Evolutionary conservation across 2,329 filamentous ascomycete species (phyloP).

Genomic region (Sodiomyces alkalinus): DNA sequence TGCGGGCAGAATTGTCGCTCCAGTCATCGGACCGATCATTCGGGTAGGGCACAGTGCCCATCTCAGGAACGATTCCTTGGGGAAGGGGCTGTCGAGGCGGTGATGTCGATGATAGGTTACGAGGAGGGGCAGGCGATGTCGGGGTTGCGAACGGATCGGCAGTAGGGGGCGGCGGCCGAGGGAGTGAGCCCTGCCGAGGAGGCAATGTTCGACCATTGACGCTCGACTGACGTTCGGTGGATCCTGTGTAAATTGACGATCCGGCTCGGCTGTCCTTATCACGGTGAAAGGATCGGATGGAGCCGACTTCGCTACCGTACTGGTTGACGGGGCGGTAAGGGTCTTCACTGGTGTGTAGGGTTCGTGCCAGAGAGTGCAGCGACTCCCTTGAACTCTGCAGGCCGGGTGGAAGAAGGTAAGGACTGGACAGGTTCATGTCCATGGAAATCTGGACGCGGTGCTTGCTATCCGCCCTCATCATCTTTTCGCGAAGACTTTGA

Average conservation of each 20-base stretch:
- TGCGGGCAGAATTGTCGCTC: constrained; percentile 4
- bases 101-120: constrained; percentile 7
- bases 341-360: constrained; percentile 61
- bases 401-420: constrained; percentile 83
- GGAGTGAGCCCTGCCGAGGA: constrained; percentile 26
- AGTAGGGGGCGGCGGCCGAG: constrained; percentile 20
- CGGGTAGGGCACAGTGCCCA: constrained; percentile 22
- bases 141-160: constrained; percentile 21
- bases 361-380: constrained; percentile 68
- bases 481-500: constrained; percentile 36
- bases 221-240: constrained; percentile 18
- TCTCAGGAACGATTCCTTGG: constrained; percentile 21
- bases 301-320: constrained; percentile 42
- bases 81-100: constrained; percentile 4
- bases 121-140: constrained; percentile 12
- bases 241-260: constrained; percentile 30
- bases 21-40: constrained; percentile 9
- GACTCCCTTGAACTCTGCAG: constrained; percentile 72
- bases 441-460: constrained; percentile 46
- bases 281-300: constrained; percentile 35
- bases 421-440: constrained; percentile 62
- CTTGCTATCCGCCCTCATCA: constrained; percentile 14
- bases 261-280: constrained; percentile 16
- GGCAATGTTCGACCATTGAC: constrained; percentile 14
- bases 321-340: constrained; percentile 56